Conservation (phyloP, 768 basidiomycete genomes). For the Amanita rubescens region DNA sequence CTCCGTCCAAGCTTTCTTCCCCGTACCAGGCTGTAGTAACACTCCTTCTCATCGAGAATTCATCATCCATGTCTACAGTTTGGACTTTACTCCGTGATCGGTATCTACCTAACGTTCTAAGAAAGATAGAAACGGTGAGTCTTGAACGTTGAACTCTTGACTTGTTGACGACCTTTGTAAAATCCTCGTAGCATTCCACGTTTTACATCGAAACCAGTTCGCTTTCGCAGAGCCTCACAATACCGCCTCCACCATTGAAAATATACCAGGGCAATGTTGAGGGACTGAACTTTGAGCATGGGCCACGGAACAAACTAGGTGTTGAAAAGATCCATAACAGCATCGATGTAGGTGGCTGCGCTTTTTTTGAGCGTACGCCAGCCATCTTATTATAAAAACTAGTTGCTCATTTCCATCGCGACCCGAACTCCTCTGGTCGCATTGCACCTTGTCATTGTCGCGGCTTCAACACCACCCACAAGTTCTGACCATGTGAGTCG, state of each 20-base stretch:
- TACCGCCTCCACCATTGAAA: slow-evolving; percentile 35
- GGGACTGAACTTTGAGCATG: slow-evolving; percentile 34
- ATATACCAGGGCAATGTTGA: slow-evolving; percentile 29
- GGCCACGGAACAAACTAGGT: slow-evolving; percentile 31
- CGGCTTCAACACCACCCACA: slow-evolving; percentile 36
- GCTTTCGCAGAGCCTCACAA: slow-evolving; percentile 24
- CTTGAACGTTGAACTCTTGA: neutral
- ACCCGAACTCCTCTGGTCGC: slow-evolving; percentile 24
- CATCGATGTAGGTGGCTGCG: slow-evolving; percentile 32
- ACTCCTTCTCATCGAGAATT: slow-evolving; percentile 53
- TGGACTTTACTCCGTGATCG: slow-evolving; percentile 46
- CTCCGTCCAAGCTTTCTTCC: slow-evolving; percentile 15
- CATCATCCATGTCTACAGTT: slow-evolving; percentile 31
- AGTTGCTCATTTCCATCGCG: slow-evolving; percentile 30
- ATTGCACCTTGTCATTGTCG: slow-evolving; percentile 48
- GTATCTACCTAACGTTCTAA: slow-evolving; percentile 36
- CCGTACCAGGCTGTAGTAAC: slow-evolving; percentile 29
- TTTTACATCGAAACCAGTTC: slow-evolving; percentile 30
- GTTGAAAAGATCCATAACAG: slow-evolving; percentile 33
- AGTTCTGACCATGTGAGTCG: slow-evolving; percentile 21
- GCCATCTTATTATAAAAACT: slow-evolving; percentile 1
- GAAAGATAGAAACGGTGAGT: slow-evolving; percentile 36
- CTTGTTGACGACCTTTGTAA: neutral
- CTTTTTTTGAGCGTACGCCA: neutral
- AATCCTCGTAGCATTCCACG: neutral